Evolutionary conservation across 179 eudicot genomes (phyloP).

Genomic region (Carnegiea gigantea): DNA sequence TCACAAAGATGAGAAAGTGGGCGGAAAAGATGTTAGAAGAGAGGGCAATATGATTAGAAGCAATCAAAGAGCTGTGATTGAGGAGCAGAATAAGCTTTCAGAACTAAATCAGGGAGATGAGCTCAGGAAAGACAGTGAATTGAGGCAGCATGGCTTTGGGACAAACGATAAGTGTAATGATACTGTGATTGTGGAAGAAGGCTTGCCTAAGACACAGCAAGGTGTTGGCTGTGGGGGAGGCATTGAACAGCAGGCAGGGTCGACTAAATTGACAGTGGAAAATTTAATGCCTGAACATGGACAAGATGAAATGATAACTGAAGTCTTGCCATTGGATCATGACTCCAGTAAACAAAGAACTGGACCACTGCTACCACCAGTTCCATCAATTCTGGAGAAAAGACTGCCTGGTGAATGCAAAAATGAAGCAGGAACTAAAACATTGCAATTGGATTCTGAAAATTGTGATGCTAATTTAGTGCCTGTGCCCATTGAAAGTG

Average conservation of each 20-base stretch:
- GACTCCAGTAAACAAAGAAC: conserved; percentile 4
- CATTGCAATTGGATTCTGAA: not conserved
- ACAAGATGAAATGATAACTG: not conserved
- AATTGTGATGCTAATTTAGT: conserved; percentile 3
- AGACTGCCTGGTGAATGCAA: not conserved
- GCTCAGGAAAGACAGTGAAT: conserved; percentile 4
- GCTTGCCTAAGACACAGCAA: not conserved
- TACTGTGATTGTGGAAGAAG: not conserved
- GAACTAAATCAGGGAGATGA: conserved; percentile 9
- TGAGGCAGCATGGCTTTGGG: conserved; percentile 2
- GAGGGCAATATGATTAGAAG: conserved; percentile 10
- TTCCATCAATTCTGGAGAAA: not conserved
- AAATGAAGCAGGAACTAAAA: not conserved
- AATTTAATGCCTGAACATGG: not conserved
- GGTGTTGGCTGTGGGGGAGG: not conserved
- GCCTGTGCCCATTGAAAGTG: not conserved
- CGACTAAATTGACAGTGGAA: not conserved
- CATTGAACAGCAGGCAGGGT: not conserved
- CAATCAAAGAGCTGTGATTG: conserved; percentile 1
- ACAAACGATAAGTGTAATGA: not conserved
- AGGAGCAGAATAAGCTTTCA: conserved; percentile 2
- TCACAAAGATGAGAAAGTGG: conserved; percentile 24
- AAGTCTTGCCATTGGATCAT: not conserved
- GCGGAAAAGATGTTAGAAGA: not conserved
- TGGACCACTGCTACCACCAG: not conserved